phyloP scores from a whole-genome alignment of 75 land plant genomes.

The Isoetes taiwanensis region DNA sequence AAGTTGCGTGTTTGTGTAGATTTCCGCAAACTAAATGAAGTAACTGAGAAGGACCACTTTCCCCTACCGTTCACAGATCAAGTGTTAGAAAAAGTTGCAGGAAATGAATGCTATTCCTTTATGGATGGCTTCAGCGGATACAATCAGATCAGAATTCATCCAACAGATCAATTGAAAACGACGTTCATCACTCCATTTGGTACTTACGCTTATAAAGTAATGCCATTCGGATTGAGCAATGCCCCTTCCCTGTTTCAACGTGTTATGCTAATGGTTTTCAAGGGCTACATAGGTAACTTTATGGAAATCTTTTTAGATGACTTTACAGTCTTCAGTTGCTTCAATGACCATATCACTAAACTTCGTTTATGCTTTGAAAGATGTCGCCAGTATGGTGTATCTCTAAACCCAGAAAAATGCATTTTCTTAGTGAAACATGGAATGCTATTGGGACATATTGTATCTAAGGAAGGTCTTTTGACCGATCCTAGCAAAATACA shows the following conservation, averaged over 20 bases:
- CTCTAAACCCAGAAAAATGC: too few species aligned
- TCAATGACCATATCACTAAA: too few species aligned
- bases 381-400: too few species aligned
- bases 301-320: too few species aligned
- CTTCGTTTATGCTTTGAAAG: too few species aligned
- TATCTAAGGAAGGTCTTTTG: too few species aligned
- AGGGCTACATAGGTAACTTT: too few species aligned
- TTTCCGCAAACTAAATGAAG: not conserved
- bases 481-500: too few species aligned
- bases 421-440: too few species aligned
- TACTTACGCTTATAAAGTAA: not conserved
- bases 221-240: not conserved
- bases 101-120: not conserved
- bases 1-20: not conserved
- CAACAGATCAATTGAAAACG: not conserved
- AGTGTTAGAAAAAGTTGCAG: not conserved
- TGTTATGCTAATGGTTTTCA: not conserved
- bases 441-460: too few species aligned
- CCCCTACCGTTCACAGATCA: not conserved
- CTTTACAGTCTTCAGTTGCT: too few species aligned
- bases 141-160: not conserved
- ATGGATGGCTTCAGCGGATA: not conserved
- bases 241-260: not conserved
- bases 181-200: not conserved
- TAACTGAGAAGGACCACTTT: not conserved